A percentile compares a stretch with the other conserved stretches of the same genome.
Conservation (phyloP, 768 basidiomycete genomes). For the Amanita thiersii region DNA sequence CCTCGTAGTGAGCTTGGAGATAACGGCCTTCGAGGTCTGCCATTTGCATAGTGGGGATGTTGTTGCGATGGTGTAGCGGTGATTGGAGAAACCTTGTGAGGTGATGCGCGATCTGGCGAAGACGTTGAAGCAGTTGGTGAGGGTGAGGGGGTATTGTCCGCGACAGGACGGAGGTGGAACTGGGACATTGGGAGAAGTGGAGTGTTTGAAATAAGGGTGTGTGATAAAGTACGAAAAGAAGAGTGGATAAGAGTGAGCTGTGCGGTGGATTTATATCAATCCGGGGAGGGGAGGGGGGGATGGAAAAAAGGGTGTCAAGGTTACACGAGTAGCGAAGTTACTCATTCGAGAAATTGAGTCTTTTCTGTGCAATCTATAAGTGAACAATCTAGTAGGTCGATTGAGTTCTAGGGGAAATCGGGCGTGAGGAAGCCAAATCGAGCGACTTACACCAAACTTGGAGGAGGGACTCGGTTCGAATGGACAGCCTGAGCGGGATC, state of each 20-base stretch:
- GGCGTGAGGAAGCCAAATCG: too few species aligned
- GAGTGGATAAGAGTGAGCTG: constrained; percentile 7
- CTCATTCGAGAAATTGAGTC: constrained; percentile 8
- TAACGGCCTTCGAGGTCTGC: constrained; percentile 41
- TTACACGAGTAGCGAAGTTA: constrained; percentile 11
- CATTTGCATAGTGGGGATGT: constrained; percentile 4
- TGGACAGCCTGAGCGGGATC: too few species aligned
- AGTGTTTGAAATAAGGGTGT: constrained; percentile 12
- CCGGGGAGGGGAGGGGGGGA: constrained; percentile 18
- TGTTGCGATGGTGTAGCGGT: constrained; percentile 21
- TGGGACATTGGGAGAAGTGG: constrained; percentile 20
- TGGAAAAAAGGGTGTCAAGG: constrained; percentile 19
- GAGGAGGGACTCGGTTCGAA: too few species aligned
- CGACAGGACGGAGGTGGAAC: constrained; percentile 53
- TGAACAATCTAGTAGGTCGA: constrained; percentile 17
- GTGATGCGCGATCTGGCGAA: constrained; percentile 32
- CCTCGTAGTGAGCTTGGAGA: constrained; percentile 60
- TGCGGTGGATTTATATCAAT: constrained; percentile 22
- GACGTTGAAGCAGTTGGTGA: constrained; percentile 44
- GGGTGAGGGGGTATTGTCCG: constrained; percentile 38
- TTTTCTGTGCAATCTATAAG: too few species aligned
- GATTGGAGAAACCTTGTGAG: constrained; percentile 20
- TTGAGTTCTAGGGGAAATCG: constrained; percentile 10
- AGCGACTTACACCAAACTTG: too few species aligned
- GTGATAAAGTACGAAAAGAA: constrained; percentile 1